Conservation (phyloP, 208 protist species). For the Trichomonas tenax region DNA sequence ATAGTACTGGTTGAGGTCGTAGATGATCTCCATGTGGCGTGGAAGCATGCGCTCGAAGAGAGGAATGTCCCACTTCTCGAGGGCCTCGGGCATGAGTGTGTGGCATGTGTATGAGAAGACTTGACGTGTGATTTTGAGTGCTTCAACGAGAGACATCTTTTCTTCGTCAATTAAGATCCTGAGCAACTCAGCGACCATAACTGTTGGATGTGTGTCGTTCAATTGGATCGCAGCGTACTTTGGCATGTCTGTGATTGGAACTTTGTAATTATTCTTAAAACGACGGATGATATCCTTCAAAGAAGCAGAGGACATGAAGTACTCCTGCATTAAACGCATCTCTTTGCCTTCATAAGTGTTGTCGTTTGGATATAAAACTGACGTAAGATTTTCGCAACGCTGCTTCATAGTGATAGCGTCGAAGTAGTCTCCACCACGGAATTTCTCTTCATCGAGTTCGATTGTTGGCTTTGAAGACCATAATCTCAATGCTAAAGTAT, state of each 20-base stretch:
- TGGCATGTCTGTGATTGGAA: not conserved
- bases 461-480: not conserved
- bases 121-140: slow-evolving; percentile 47
- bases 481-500: not conserved
- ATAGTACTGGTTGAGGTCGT: slow-evolving; percentile 59
- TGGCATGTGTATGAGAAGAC: slow-evolving; percentile 66
- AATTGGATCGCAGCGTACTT: slow-evolving; percentile 52
- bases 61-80: slow-evolving; percentile 59
- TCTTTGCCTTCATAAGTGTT: slow-evolving; percentile 51
- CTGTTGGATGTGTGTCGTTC: slow-evolving; percentile 67
- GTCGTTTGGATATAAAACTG: slow-evolving; percentile 68
- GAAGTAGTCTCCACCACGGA: not conserved
- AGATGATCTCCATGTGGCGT: slow-evolving; percentile 62
- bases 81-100: slow-evolving; percentile 61
- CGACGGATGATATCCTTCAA: slow-evolving; percentile 31
- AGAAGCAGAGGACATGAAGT: slow-evolving; percentile 36
- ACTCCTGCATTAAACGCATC: slow-evolving; percentile 58
- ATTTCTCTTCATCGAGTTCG: slow-evolving; percentile 13
- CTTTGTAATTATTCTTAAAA: not conserved
- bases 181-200: slow-evolving; percentile 60
- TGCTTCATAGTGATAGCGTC: not conserved
- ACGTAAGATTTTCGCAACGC: not conserved
- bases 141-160: slow-evolving; percentile 46
- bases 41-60: slow-evolving; percentile 54
- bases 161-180: slow-evolving; percentile 53